Base-by-base conservation (phyloP, 495 filamentous ascomycete genomes). In the Hamigera avellanea region DNA sequence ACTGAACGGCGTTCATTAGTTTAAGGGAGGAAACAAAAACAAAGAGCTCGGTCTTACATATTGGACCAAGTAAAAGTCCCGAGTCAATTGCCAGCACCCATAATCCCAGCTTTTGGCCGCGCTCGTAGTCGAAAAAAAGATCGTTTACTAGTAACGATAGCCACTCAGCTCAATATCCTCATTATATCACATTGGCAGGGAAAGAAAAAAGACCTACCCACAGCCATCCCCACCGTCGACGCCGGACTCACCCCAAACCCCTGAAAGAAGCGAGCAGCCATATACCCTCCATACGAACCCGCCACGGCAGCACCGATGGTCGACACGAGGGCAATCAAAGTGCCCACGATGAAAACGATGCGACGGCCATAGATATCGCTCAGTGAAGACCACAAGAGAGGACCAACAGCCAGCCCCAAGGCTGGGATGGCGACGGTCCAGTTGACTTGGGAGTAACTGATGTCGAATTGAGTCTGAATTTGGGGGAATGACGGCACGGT, bases 401-500 rank as follows among this genome's bases (percentile, higher is more conserved):
- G 75, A 10, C 75, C 75, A 1, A 75, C 38, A 1, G 71, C 55
- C 4, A 80, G 62, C 0, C 76, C 76, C 6, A 79, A 54, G 0
- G 73, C 71, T 0, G 75, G 75, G 35, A 80, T 58, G 16, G 75
- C 75, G 18, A 80, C 66, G 1, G 74, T 80, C 75, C 75, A 80
- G 51, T 78, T 77, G 15, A 72, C 66, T 42, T 76, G 61, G 2
- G 65, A 53, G 41, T 72, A 69, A 19, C 45, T 54, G 40, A 72
- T 64, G 25, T 43, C 36, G 44, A 67, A 75, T 35, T 70, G 55
- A 14, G 54, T 45, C 44, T 76, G 67, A 13, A 78, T 61, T 9
- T 62, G 56, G 1, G 58, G 36, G 44, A 78, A 78, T 0, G 73
- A 74, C 1, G 73, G 73, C 1, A 80, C 67, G 0, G 75, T 75